Evolutionary conservation across 73 alveolate genomes (phyloP).

Genomic region (Uronychia binucleata): DNA sequence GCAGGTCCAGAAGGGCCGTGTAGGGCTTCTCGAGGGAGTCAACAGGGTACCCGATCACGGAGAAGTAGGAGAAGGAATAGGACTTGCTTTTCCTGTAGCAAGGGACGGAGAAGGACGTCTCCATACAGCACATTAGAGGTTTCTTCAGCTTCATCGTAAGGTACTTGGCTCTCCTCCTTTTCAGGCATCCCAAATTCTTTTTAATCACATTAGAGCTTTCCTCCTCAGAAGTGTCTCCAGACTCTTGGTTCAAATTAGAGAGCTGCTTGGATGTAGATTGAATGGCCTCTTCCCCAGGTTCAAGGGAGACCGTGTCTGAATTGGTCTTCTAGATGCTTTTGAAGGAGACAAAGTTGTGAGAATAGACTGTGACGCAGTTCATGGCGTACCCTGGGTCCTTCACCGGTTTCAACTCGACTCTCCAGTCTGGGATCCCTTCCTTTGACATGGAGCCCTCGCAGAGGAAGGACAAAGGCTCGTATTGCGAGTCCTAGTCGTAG

Average conservation of each 20-base stretch:
- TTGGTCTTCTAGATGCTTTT: not conserved
- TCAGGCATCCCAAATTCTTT: not conserved
- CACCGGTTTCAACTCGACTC: constrained; percentile 6
- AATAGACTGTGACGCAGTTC: constrained; percentile 47
- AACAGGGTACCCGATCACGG: constrained; percentile 36
- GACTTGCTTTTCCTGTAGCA: constrained; percentile 45
- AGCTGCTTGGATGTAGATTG: no score
- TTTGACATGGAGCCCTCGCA: constrained; percentile 48
- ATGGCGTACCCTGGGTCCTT: constrained; percentile 31
- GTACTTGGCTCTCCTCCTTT: constrained; percentile 32
- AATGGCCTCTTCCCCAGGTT: no score
- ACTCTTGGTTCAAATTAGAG: not conserved
- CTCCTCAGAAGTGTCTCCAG: not conserved
- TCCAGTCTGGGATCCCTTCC: constrained; percentile 37
- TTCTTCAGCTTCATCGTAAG: constrained; percentile 40
- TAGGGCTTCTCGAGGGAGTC: not conserved
- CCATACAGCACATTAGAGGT: constrained; percentile 28
- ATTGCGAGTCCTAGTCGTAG: constrained; percentile 45
- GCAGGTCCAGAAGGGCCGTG: constrained; percentile 30
- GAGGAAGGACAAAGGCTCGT: constrained; percentile 46
- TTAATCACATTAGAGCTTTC: not conserved
- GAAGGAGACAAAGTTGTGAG: constrained; percentile 21
- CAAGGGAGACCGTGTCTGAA: no score
- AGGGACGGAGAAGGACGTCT: constrained; percentile 25
- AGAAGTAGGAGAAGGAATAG: constrained; percentile 39